phyloP scores from a whole-genome alignment of 768 basidiomycete species.

The Phylloporus rhodoxanthus region DNA sequence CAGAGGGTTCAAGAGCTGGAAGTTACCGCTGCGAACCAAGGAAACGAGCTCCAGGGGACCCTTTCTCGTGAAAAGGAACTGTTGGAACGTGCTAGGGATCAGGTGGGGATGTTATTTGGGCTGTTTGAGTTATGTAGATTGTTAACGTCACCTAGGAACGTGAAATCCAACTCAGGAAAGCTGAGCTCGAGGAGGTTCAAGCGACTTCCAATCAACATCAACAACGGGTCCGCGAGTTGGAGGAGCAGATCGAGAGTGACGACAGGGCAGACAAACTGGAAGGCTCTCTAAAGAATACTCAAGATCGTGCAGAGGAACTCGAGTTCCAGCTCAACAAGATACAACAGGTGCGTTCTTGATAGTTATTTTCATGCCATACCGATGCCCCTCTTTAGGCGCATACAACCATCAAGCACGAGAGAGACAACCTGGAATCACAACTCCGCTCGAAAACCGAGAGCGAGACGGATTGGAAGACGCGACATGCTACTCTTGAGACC shows the following conservation, averaged over 20 bases:
- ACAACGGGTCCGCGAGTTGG: conserved; percentile 61
- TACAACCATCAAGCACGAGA: conserved; percentile 52
- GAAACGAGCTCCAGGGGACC: conserved; percentile 36
- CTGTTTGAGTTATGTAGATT: neutral
- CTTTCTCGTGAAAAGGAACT: conserved; percentile 49
- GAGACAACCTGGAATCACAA: conserved; percentile 48
- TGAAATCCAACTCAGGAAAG: conserved; percentile 61
- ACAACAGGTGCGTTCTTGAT: conserved; percentile 52
- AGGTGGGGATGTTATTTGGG: conserved; percentile 25
- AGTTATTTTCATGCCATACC: neutral
- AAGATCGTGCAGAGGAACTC: conserved; percentile 76
- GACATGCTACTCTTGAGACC: conserved; percentile 43
- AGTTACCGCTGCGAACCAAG: conserved; percentile 32
- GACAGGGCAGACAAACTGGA: conserved; percentile 75
- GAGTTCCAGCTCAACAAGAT: conserved; percentile 77
- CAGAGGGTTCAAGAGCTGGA: conserved; percentile 41
- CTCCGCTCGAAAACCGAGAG: conserved; percentile 37
- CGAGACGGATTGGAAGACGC: conserved; percentile 44
- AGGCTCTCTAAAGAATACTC: conserved; percentile 65
- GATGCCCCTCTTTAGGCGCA: conserved; percentile 40
- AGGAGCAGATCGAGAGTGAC: conserved; percentile 79
- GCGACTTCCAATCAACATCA: conserved; percentile 49
- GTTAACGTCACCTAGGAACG: conserved; percentile 49
- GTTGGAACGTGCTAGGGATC: conserved; percentile 24
- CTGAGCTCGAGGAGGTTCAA: conserved; percentile 46